phyloP scores from a whole-genome alignment of 805 yeast species.

The Candida saitoana region DNA sequence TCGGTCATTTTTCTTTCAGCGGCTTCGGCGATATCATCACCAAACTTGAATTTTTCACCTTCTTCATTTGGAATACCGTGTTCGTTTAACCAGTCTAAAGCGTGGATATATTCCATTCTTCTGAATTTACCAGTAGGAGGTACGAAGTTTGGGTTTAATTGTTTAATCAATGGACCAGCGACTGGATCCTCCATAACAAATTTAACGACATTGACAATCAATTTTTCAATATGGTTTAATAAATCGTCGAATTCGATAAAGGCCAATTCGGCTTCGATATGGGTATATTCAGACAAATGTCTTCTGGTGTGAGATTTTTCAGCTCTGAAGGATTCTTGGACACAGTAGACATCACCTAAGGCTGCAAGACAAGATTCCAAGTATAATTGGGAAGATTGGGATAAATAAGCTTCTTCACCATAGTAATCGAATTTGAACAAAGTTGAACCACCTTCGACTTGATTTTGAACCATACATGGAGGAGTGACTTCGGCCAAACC shows the following conservation, averaged over 20 bases:
- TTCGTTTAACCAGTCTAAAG: conserved; percentile 94
- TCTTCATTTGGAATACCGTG: conserved; percentile 93
- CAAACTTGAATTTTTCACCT: conserved; percentile 87
- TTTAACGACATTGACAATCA: conserved; percentile 65
- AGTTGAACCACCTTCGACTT: conserved; percentile 99
- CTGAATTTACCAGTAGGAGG: conserved; percentile 83
- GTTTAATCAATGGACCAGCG: conserved; percentile 84
- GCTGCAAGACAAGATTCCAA: conserved; percentile 95
- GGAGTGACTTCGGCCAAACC: conserved; percentile 89
- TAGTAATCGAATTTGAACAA: conserved; percentile 89
- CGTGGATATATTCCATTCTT: conserved; percentile 88
- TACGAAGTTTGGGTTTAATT: conserved; percentile 86
- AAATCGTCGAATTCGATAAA: conserved; percentile 85
- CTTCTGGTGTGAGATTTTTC: conserved; percentile 98
- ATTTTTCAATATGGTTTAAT: conserved; percentile 76
- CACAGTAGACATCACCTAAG: conserved; percentile 93
- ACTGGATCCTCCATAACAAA: conserved; percentile 84
- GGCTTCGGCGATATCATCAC: conserved; percentile 99
- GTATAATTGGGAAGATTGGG: conserved; percentile 96
- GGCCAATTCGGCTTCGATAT: conserved; percentile 90
- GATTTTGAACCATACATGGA: conserved; percentile 99
- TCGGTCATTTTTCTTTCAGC: conserved; percentile 99
- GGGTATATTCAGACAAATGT: conserved; percentile 95
- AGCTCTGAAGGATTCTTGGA: conserved; percentile 98
- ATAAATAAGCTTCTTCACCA: conserved; percentile 93